A percentile compares a stretch with the other conserved stretches of the same genome.
Evolutionary conservation across 2,329 filamentous ascomycete species (phyloP).

Genomic region (Claviceps pazoutovae): DNA sequence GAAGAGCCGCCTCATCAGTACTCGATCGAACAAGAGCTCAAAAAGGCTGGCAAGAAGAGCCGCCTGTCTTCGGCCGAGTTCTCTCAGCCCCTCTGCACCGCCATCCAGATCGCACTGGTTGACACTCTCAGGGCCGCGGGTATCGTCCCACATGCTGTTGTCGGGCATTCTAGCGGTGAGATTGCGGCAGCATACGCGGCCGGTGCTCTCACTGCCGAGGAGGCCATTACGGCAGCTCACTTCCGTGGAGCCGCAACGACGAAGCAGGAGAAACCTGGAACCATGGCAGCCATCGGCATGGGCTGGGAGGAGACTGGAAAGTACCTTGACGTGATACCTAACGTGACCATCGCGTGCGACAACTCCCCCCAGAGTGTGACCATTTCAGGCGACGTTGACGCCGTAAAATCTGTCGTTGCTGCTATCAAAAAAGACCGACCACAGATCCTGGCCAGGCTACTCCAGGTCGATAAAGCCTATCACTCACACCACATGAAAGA

Average conservation of each 20-base stretch:
- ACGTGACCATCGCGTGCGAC: constrained; percentile 11
- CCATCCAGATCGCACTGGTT: constrained; percentile 35
- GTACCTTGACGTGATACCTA: neutral
- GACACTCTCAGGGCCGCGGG: constrained; percentile 19
- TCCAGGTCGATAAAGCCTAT: constrained; percentile 28
- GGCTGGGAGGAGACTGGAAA: neutral
- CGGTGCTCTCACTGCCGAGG: constrained; percentile 13
- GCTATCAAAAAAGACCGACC: constrained; percentile 20
- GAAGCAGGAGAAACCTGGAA: neutral
- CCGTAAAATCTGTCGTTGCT: constrained; percentile 24
- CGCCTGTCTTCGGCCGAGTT: constrained; percentile 19
- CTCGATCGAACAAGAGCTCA: constrained; percentile 1
- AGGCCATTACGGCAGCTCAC: constrained; percentile 21
- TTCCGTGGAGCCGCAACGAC: constrained; percentile 11
- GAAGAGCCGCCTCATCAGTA: neutral
- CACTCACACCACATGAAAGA: constrained; percentile 18
- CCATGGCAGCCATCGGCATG: constrained; percentile 5
- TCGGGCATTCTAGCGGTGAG: constrained; percentile 26
- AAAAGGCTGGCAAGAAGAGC: constrained; percentile 10
- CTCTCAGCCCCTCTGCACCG: constrained; percentile 38
- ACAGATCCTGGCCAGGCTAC: constrained; percentile 25
- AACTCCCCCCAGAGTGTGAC: constrained; percentile 34
- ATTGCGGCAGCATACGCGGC: constrained; percentile 26
- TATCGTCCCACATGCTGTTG: constrained; percentile 17
- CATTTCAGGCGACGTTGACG: constrained; percentile 15